Evolutionary conservation across 805 yeast genomes (phyloP).

Genomic region (Groenewaldozyma tartarivorans): DNA sequence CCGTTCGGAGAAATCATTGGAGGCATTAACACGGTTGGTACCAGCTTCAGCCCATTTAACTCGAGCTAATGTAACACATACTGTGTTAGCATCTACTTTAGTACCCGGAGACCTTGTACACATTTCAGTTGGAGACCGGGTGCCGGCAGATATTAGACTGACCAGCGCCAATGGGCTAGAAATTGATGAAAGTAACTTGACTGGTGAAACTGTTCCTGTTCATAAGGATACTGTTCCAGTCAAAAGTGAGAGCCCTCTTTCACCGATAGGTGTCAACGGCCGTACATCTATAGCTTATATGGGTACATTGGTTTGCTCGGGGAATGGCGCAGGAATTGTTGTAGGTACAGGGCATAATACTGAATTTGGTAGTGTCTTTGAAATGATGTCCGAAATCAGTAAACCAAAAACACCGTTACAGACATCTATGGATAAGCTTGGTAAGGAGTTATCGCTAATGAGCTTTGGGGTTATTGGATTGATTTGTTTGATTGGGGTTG

Average conservation of each 20-base stretch:
- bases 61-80: conserved; percentile 66
- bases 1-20: conserved; percentile 86
- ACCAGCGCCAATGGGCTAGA: conserved; percentile 68
- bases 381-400: conserved; percentile 90
- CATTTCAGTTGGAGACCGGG: conserved; percentile 85
- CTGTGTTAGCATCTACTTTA: conserved; percentile 74
- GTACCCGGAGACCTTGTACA: conserved; percentile 96
- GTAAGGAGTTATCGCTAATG: conserved; percentile 77
- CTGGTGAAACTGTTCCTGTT: conserved; percentile 92
- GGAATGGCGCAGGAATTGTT: conserved; percentile 89
- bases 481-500: conserved; percentile 81
- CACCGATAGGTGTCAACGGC: conserved; percentile 44
- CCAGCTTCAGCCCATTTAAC: conserved; percentile 96
- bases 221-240: conserved; percentile 44
- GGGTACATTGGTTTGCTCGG: conserved; percentile 97
- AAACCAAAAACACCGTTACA: conserved; percentile 98
- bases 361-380: conserved; percentile 90
- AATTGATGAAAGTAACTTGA: conserved; percentile 87
- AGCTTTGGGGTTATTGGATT: conserved; percentile 82
- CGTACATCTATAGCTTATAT: conserved; percentile 79
- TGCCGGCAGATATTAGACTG: conserved; percentile 91
- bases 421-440: conserved; percentile 88
- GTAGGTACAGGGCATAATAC: conserved; percentile 84
- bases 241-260: conserved; percentile 23
- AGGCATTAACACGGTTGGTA: conserved; percentile 84